Base-by-base conservation (phyloP, 768 basidiomycete genomes). In the Lentinula guzmanii region DNA sequence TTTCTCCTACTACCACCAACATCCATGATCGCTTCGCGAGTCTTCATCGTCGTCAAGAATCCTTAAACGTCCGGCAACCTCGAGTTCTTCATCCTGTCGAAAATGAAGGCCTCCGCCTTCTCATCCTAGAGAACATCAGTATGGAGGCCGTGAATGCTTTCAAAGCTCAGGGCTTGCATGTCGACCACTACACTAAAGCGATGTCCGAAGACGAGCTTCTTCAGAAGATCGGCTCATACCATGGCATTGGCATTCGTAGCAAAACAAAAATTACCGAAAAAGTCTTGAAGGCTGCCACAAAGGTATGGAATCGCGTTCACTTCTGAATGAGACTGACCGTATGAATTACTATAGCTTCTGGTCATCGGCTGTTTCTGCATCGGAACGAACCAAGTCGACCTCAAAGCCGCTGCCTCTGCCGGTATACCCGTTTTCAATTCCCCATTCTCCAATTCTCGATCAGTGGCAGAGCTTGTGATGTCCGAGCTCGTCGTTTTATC, bases 291-390 rank as follows among this genome's bases (percentile, higher is more conserved):
- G 90, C 92, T 11, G 93, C 93, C 5, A 75, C 86, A 58, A 93
- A 93, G 82, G 96, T 89, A 69, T 53, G 83, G 69, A 9, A 51
- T 24, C 21, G 11, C 9, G 31, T 31, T 42, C 9, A 48, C 6
- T 10, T 11, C 45, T 50, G 42, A 13, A 58, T 9, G 5, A 33
- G 15, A 28, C 42, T 55, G 37, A 15, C 35, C 28, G 46, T 18
- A 18, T 52, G 48, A 11, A 9, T 4, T 42, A 10, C 9, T 52
- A 6, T 69, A 99, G 95, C 89, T 99, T 51, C 83, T 98, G 11
- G 92, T 89, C 69, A 93, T 98, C 64, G 96, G 97, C 10, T 99
- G 97, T 74, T 99, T 99, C 83, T 99, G 97, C 77, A 99, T 99
- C 65, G 97, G 97, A 55, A 95, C 93, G 58, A 98, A 98, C 75